Conservation (phyloP, 805 yeast genomes). For the Vanderwaltozyma polyspora region DNA sequence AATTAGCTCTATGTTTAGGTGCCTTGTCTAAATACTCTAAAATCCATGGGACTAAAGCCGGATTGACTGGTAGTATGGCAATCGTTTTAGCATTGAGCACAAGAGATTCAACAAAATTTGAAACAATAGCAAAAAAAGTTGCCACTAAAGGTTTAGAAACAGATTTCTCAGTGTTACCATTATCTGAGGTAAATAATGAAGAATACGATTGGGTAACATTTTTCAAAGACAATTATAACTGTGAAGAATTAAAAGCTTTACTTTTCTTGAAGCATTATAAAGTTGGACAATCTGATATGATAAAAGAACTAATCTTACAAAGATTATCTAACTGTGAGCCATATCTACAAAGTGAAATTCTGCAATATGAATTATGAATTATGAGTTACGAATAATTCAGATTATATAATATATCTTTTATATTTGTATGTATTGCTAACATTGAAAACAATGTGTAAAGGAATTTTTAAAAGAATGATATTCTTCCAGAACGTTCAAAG, state of each 20-base stretch:
- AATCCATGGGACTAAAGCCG: conserved; percentile 9
- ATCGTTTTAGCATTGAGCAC: conserved; percentile 17
- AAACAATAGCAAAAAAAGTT: conserved; percentile 23
- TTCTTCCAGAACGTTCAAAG: no score
- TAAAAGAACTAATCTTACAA: conserved; percentile 15
- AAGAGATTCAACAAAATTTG: conserved; percentile 12
- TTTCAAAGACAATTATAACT: conserved; percentile 9
- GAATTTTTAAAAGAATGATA: no score
- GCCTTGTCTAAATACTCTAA: conserved; percentile 18
- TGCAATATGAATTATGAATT: conserved; percentile 20
- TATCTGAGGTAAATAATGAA: conserved; percentile 9
- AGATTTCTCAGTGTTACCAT: conserved; percentile 14
- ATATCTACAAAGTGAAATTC: conserved; percentile 11
- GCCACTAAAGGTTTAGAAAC: conserved; percentile 22
- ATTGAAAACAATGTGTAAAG: no score
- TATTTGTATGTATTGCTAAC: no score
- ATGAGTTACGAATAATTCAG: no score
- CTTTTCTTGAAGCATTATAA: conserved; percentile 11
- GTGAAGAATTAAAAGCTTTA: conserved; percentile 8
- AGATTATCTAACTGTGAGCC: conserved; percentile 17
- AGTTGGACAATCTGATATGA: conserved; percentile 1
- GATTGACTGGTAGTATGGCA: conserved; percentile 20
- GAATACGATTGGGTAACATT: conserved; percentile 18
- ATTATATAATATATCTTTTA: no score
- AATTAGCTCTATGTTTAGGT: conserved; percentile 23